phyloP scores from a whole-genome alignment of 768 basidiomycete genomes.

The Amylocystis lapponica region DNA sequence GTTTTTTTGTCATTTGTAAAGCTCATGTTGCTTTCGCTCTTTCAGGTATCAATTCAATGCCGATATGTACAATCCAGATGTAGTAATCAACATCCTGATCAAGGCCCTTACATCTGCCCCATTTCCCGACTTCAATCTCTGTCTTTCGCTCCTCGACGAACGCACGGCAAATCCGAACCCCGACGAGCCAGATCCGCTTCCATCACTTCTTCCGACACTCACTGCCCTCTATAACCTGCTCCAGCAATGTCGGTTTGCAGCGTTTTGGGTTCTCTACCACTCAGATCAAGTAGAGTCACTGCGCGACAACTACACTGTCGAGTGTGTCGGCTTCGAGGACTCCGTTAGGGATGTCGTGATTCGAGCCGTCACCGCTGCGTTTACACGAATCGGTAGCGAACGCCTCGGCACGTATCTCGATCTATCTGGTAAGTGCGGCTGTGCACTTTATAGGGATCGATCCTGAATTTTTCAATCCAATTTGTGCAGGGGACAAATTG shows the following conservation, averaged over 20 bases:
- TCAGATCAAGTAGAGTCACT: slow-evolving; percentile 66
- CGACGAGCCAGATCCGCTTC: slow-evolving; percentile 81
- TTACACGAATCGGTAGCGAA: slow-evolving; percentile 63
- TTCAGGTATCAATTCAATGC: slow-evolving; percentile 93
- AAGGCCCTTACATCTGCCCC: slow-evolving; percentile 84
- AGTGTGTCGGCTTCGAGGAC: slow-evolving; percentile 78
- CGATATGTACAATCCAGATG: slow-evolving; percentile 87
- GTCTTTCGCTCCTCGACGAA: slow-evolving; percentile 87
- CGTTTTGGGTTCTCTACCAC: slow-evolving; percentile 75
- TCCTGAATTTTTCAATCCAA: not conserved
- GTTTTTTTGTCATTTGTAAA: not conserved
- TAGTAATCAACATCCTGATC: slow-evolving; percentile 90
- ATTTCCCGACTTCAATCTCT: slow-evolving; percentile 91
- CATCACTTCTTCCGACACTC: slow-evolving; percentile 61
- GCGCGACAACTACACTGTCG: slow-evolving; percentile 82
- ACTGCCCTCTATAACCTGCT: slow-evolving; percentile 63
- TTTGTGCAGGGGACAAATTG: slow-evolving; percentile 45
- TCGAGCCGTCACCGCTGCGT: slow-evolving; percentile 72
- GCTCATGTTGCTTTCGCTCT: slow-evolving; percentile 5
- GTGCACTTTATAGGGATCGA: not conserved
- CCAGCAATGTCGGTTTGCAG: slow-evolving; percentile 81
- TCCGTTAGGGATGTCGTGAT: slow-evolving; percentile 74
- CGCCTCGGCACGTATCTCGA: slow-evolving; percentile 70
- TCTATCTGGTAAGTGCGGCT: slow-evolving; percentile 43
- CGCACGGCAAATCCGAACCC: slow-evolving; percentile 45